Conservation (phyloP, 176 grass and related monocot genomes). For the Paspalum notatum region DNA sequence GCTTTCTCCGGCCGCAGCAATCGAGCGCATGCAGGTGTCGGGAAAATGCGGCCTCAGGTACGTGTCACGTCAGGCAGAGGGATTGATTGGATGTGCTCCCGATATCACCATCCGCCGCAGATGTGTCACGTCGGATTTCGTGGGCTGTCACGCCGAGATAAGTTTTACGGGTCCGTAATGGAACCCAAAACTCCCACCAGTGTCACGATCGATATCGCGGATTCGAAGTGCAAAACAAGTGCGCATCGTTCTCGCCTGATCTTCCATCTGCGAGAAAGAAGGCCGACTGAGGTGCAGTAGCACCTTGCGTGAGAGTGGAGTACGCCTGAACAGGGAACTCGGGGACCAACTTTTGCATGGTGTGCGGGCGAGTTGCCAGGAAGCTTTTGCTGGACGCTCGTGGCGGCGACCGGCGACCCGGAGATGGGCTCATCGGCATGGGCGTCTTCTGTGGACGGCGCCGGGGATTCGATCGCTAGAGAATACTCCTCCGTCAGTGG, state of each 20-base stretch:
- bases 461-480: too few relatives aligned
- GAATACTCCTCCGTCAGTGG: too few relatives aligned
- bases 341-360: constrained; percentile 7
- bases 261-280: neutral
- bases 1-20: neutral
- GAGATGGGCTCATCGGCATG: too few relatives aligned
- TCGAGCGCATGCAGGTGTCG: neutral
- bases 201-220: too few relatives aligned
- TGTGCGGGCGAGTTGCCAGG: neutral
- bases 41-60: too few relatives aligned
- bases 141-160: neutral
- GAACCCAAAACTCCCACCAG: too few relatives aligned
- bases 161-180: neutral
- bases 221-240: too few relatives aligned
- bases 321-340: neutral
- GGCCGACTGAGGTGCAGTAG: neutral
- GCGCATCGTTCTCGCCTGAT: neutral
- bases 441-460: too few relatives aligned
- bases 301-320: constrained; percentile 25
- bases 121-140: neutral
- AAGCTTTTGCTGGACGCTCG: neutral
- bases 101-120: neutral
- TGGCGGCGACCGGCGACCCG: too few relatives aligned
- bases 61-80: neutral
- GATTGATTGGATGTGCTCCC: neutral